A percentile compares a stretch with the other conserved stretches of the same genome.
phyloP scores from a whole-genome alignment of 306 rosid species.

The Coriaria nepalensis region DNA sequence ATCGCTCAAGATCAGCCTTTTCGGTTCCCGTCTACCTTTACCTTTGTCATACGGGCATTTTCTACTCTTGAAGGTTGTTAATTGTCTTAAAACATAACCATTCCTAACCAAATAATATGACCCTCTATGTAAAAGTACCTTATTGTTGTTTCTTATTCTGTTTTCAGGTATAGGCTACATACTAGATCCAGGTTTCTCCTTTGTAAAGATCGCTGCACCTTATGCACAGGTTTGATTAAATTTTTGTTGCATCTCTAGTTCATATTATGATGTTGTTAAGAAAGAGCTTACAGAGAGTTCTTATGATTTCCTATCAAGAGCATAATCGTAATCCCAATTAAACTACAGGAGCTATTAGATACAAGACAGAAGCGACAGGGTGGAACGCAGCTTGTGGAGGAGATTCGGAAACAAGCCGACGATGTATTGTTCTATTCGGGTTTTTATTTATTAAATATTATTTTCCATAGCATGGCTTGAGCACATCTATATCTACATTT shows the following conservation, averaged over 20 bases:
- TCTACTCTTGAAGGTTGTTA: slow-evolving; percentile 75
- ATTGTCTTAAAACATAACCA: neutral
- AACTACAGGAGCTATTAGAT: slow-evolving; percentile 73
- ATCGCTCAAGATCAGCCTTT: slow-evolving; percentile 86
- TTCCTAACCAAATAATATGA: neutral
- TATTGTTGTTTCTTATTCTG: neutral
- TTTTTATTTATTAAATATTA: slow-evolving; percentile 1
- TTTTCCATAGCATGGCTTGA: too few relatives aligned
- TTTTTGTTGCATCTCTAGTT: neutral
- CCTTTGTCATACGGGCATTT: slow-evolving; percentile 78
- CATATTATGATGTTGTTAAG: neutral
- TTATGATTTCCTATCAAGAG: neutral
- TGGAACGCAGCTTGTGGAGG: slow-evolving; percentile 53
- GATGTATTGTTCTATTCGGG: slow-evolving; percentile 30
- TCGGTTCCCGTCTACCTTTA: slow-evolving; percentile 82
- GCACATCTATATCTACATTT: too few relatives aligned
- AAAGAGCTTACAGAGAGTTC: slow-evolving; percentile 1
- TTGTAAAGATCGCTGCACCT: slow-evolving; percentile 89
- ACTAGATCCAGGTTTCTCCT: slow-evolving; percentile 74
- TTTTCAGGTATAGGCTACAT: slow-evolving; percentile 64
- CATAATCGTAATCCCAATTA: neutral
- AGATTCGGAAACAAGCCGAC: slow-evolving; percentile 80
- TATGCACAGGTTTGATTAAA: slow-evolving; percentile 64
- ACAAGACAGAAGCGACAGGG: slow-evolving; percentile 45
- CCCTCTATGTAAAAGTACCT: neutral